These are phyloP conservation scores for Blastomyces percursus DNA, from an alignment of 2,329 filamentous ascomycete genomes.

Conservation along the genomic window DNA sequence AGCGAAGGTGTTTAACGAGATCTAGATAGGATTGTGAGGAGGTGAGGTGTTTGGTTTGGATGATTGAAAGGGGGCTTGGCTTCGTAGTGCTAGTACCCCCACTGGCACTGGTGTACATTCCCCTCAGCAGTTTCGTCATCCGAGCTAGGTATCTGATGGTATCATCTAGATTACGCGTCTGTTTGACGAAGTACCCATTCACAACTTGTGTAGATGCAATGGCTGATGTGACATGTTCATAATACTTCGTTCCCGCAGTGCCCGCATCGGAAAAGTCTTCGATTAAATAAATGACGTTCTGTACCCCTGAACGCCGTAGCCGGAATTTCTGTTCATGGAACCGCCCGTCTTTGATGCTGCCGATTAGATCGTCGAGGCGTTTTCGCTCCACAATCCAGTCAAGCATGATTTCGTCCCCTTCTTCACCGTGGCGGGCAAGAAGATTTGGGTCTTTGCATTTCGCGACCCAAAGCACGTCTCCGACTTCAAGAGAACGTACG, in stretches of 20 bases:
- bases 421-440: conserved; percentile 45
- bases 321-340: conserved; percentile 81
- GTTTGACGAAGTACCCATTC: conserved; percentile 68
- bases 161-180: conserved; percentile 64
- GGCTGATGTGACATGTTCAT: conserved; percentile 59
- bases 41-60: conserved; percentile 50
- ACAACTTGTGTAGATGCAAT: conserved; percentile 69
- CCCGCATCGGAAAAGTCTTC: conserved; percentile 56
- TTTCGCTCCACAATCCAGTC: conserved; percentile 78
- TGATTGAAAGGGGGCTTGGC: conserved; percentile 45
- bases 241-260: conserved; percentile 39
- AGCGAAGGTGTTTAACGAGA: conserved; percentile 48
- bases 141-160: conserved; percentile 63
- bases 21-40: conserved; percentile 58
- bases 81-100: conserved; percentile 27
- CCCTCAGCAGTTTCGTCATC: conserved; percentile 59
- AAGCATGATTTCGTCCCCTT: conserved; percentile 56
- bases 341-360: conserved; percentile 69
- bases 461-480: conserved; percentile 70
- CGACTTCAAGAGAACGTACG: conserved; percentile 58
- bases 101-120: conserved; percentile 40
- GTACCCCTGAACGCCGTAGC: conserved; percentile 58
- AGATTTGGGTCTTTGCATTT: conserved; percentile 52
- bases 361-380: conserved; percentile 65
- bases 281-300: conserved; percentile 66